Conservation (phyloP, 2,329 filamentous ascomycete species). For the Pseudopyricularia cyperi region DNA sequence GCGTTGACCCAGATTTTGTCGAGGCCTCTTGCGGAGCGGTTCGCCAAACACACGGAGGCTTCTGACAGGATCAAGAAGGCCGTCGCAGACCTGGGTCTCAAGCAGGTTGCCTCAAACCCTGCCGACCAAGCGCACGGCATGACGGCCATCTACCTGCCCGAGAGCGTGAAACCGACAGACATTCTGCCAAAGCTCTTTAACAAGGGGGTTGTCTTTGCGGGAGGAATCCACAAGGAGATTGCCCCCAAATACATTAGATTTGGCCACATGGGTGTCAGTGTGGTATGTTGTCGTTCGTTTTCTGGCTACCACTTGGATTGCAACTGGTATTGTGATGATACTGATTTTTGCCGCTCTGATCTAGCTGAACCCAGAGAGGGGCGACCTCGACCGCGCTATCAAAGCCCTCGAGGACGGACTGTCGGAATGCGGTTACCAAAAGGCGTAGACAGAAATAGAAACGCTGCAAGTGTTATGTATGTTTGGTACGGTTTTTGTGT, state of each 20-base stretch:
- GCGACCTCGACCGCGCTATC: slow-evolving; percentile 76
- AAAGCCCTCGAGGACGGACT: slow-evolving; percentile 63
- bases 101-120: slow-evolving; percentile 72
- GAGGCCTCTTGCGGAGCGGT: slow-evolving; percentile 69
- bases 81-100: slow-evolving; percentile 66
- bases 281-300: slow-evolving; percentile 35
- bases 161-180: slow-evolving; percentile 67
- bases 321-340: slow-evolving; percentile 1
- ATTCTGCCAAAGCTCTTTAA: slow-evolving; percentile 73
- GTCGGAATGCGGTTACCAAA: slow-evolving; percentile 56
- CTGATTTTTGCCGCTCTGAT: slow-evolving; percentile 11
- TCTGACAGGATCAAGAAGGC: slow-evolving; percentile 82
- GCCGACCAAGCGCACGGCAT: slow-evolving; percentile 94
- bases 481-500: background rate
- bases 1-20: slow-evolving; percentile 74
- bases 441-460: slow-evolving; percentile 17
- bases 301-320: background rate
- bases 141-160: slow-evolving; percentile 93
- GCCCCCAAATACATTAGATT: slow-evolving; percentile 88
- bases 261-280: slow-evolving; percentile 94
- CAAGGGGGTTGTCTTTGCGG: slow-evolving; percentile 87
- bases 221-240: slow-evolving; percentile 92
- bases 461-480: background rate
- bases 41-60: slow-evolving; percentile 64
- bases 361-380: slow-evolving; percentile 60